Conservation (phyloP, 1,139 yeast species). For the Geotrichum candidum region DNA sequence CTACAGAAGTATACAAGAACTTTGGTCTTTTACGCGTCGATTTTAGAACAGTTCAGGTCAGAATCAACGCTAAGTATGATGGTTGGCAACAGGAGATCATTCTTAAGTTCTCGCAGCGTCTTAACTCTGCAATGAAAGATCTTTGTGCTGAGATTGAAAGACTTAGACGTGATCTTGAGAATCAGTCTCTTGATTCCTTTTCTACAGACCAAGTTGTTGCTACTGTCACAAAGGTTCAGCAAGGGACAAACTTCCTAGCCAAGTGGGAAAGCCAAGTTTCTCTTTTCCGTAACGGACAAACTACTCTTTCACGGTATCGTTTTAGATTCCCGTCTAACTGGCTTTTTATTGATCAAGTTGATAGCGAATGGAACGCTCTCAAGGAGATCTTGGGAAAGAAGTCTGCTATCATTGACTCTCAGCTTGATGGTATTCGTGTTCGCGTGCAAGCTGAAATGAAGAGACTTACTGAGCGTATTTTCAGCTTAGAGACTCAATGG, state of each 20-base stretch:
- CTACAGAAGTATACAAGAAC: slow-evolving; percentile 37
- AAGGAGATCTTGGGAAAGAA: slow-evolving; percentile 41
- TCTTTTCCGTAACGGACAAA: slow-evolving; percentile 42
- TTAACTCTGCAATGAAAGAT: slow-evolving; percentile 32
- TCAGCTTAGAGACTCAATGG: slow-evolving; percentile 43
- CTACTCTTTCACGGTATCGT: slow-evolving; percentile 42
- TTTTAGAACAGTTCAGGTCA: slow-evolving; percentile 50
- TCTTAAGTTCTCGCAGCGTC: slow-evolving; percentile 40
- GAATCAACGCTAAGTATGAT: slow-evolving; percentile 53
- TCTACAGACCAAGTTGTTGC: slow-evolving; percentile 38
- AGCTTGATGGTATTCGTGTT: slow-evolving; percentile 41
- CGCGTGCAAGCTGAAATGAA: slow-evolving; percentile 42
- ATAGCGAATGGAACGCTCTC: slow-evolving; percentile 45
- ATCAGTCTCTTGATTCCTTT: slow-evolving; percentile 33
- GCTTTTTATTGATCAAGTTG: slow-evolving; percentile 61
- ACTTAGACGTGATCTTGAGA: slow-evolving; percentile 36
- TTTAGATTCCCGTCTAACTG: slow-evolving; percentile 50
- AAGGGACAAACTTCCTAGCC: slow-evolving; percentile 26
- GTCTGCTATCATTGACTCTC: slow-evolving; percentile 39
- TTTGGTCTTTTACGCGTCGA: slow-evolving; percentile 44
- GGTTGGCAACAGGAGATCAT: slow-evolving; percentile 50
- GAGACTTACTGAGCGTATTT: slow-evolving; percentile 38
- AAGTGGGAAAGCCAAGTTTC: slow-evolving; percentile 34
- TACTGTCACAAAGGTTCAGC: slow-evolving; percentile 36
- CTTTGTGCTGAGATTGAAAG: slow-evolving; percentile 30